Conservation (phyloP, 2,329 filamentous ascomycete species). For the Xylaria sp. region DNA sequence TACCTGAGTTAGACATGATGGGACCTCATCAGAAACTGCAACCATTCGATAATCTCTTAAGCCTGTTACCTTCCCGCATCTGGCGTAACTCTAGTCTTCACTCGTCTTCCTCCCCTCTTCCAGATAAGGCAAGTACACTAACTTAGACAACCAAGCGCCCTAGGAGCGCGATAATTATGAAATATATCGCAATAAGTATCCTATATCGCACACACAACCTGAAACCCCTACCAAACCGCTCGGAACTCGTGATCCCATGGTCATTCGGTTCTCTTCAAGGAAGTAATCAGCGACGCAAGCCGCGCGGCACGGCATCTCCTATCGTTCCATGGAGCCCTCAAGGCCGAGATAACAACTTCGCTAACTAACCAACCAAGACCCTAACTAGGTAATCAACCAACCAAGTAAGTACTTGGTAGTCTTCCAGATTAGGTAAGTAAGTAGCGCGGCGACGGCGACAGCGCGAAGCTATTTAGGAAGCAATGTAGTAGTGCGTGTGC, state of each 20-base stretch:
- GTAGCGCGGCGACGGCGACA: constrained; percentile 11
- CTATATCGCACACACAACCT: no score
- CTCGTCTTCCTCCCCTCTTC: no score
- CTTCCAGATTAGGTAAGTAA: background rate
- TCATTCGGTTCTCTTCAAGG: background rate
- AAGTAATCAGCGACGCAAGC: constrained; percentile 21
- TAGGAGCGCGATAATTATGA: no score
- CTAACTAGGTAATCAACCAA: background rate
- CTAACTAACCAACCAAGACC: no score
- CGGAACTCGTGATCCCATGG: constrained; percentile 1
- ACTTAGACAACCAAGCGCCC: no score
- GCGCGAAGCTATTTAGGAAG: background rate
- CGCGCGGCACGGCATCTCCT: background rate
- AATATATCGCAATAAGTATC: background rate
- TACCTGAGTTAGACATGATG: no score
- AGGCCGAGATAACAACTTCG: background rate
- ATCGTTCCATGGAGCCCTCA: background rate
- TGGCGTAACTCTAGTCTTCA: no score
- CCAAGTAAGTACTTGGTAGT: no score
- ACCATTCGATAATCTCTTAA: no score
- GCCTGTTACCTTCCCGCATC: background rate
- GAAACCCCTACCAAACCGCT: background rate
- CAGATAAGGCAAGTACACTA: no score
- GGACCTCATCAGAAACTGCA: no score
- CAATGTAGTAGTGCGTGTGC: background rate